Evolutionary conservation across 345 rosid species (phyloP).

Genomic region (Eutrema heterophyllum): DNA sequence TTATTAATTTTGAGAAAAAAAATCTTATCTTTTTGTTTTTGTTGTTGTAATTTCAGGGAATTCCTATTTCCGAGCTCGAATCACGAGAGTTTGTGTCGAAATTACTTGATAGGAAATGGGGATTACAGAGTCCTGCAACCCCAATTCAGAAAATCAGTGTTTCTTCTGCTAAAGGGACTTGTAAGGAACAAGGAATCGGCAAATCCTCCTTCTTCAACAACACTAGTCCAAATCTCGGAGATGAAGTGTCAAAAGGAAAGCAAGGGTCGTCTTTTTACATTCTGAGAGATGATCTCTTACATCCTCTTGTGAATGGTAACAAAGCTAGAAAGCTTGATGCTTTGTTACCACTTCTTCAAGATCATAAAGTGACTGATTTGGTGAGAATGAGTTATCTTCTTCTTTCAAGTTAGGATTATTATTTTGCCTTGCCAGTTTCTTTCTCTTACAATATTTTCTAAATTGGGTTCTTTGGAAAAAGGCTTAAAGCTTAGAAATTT

Average conservation of each 20-base stretch:
- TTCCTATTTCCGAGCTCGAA: constrained; percentile 25
- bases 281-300: constrained; percentile 85
- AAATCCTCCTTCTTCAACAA: constrained; percentile 36
- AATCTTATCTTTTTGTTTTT: background rate
- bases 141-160: constrained; percentile 49
- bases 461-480: background rate
- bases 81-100: constrained; percentile 36
- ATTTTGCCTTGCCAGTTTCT: background rate
- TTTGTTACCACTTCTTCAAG: constrained; percentile 58
- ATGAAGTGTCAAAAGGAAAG: constrained; percentile 17
- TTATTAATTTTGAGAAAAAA: background rate
- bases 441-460: background rate
- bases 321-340: constrained; percentile 91
- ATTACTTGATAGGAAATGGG: constrained; percentile 72
- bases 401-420: background rate
- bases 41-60: constrained; percentile 28
- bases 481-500: background rate
- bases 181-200: constrained; percentile 18
- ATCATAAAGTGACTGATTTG: constrained; percentile 69
- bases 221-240: constrained; percentile 41
- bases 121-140: constrained; percentile 52
- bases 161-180: constrained; percentile 26
- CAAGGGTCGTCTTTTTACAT: constrained; percentile 52
- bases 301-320: constrained; percentile 85
- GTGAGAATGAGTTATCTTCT: constrained; percentile 39